Evolutionary conservation across 2,329 filamentous ascomycete species (phyloP).

Genomic region (Achaetomium macrosporum): DNA sequence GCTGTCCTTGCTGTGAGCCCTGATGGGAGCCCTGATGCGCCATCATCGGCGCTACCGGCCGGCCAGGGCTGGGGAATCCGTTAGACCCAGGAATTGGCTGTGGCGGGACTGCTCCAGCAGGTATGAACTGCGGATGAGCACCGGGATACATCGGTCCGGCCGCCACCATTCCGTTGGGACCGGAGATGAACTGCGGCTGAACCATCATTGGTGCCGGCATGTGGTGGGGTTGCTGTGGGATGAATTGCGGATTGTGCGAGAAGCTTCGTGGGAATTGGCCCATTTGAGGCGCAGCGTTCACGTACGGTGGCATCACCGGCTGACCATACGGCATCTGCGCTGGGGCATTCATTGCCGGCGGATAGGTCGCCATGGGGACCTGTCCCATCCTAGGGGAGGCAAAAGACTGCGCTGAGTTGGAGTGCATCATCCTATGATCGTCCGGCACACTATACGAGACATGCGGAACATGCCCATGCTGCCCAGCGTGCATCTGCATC

Average conservation of each 20-base stretch:
- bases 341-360: constrained; percentile 61
- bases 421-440: constrained; percentile 83
- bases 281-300: constrained; percentile 67
- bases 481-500: constrained; percentile 69
- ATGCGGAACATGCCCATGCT: constrained; percentile 61
- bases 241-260: constrained; percentile 67
- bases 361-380: constrained; percentile 59
- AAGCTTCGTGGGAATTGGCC: constrained; percentile 59
- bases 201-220: constrained; percentile 83
- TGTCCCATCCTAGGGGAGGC: constrained; percentile 75
- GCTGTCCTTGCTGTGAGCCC: constrained; percentile 86
- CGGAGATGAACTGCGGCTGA: constrained; percentile 66
- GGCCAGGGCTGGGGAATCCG: constrained; percentile 83
- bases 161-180: constrained; percentile 63
- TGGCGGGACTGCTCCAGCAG: constrained; percentile 46
- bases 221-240: constrained; percentile 60
- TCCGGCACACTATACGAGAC: constrained; percentile 68
- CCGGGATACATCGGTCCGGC: constrained; percentile 74
- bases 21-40: constrained; percentile 87
- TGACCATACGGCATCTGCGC: constrained; percentile 67
- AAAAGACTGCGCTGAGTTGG: constrained; percentile 76
- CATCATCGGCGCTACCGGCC: constrained; percentile 81
- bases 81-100: constrained; percentile 60
- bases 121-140: constrained; percentile 58
- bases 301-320: constrained; percentile 64